A percentile compares a stretch with the other conserved stretches of the same genome.
Evolutionary conservation across 192 early-diverging fungal genomes (phyloP).

Genomic region (Coemansia sp.): DNA sequence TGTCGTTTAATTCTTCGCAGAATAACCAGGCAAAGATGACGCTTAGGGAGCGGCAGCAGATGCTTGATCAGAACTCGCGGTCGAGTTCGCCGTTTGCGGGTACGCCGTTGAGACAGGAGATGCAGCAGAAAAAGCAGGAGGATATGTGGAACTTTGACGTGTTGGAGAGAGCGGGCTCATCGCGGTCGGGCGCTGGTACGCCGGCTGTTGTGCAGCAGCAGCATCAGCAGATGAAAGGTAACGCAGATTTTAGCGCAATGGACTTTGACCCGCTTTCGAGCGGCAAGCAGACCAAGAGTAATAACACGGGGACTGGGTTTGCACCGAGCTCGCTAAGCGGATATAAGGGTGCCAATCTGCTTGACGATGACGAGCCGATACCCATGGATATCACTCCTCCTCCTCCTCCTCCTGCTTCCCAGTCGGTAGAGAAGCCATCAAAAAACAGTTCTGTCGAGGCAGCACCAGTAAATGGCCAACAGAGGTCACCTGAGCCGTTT

Average conservation of each 20-base stretch:
- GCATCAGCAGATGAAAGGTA: not conserved
- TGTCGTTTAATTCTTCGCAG: constrained; percentile 34
- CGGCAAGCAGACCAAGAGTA: not conserved
- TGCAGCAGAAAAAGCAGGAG: not conserved
- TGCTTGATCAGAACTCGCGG: constrained; percentile 23
- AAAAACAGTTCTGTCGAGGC: not conserved
- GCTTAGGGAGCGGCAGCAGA: constrained; percentile 44
- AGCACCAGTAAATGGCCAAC: not conserved
- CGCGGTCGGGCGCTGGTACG: constrained; percentile 16
- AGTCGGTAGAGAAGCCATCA: not conserved
- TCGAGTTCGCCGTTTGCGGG: constrained; percentile 24
- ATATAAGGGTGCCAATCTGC: not conserved
- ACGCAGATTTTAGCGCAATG: constrained; percentile 8
- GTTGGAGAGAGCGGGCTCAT: constrained; percentile 21
- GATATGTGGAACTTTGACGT: constrained; percentile 51
- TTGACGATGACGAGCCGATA: constrained; percentile 35
- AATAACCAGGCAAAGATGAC: constrained; percentile 33
- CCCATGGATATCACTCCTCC: constrained; percentile 25
- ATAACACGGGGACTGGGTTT: too few relatives aligned
- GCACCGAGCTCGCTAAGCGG: not conserved
- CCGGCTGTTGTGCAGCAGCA: constrained; percentile 12
- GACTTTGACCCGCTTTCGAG: constrained; percentile 38
- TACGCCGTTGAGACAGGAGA: constrained; percentile 7
- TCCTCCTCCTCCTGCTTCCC: too few relatives aligned
- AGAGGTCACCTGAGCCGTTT: constrained; percentile 9